Base-by-base conservation (phyloP, 2,329 filamentous ascomycete genomes). In the Sclerotinia subarctica region DNA sequence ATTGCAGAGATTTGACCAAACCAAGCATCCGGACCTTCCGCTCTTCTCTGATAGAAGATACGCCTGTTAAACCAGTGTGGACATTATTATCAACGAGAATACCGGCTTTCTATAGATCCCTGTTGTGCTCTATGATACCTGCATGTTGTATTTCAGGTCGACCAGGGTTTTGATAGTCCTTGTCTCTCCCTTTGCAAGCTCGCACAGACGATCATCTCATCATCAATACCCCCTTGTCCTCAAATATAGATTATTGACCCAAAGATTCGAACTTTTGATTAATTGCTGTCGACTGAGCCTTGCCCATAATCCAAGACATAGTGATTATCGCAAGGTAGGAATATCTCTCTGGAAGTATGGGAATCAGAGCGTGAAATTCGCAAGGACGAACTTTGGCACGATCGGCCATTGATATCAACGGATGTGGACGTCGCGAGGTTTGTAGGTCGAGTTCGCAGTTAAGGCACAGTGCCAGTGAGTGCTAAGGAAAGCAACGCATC, bases 151-250 rank as follows among this genome's bases (percentile, higher is more conserved):
- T 17, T 42, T 35, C 26, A 60, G 58, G 58, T 35, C 29, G 58
- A 60, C 58, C 24, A 24, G 58, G 58, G 21, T 59, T 46, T 46
- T 21, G 56, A 59, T 29, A 32, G 24, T 32, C 19, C 7, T n/a
- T 35, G 51, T 52, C 24, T 32, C 44, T 29, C 3, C 15, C 15
- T 15, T 38, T 11, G 38, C 38, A 11, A 38, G 11, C 26, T 60
- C 44, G 58, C 58, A 60, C 58, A 60, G 44, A 60, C 58, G 49
- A 60, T 47, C 24, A 60, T 60, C 57, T 42, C 35, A 57, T 57
- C 53, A 56, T 57, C 54, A 57, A 44, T 60, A n/a, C 42, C 19
- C 44, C 44, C 58, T 29, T 19, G n/a, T 2, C 58, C 15, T 60
- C 44, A 24, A 35, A 47, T 46, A 47, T 26, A 47, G 2, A n/a